These are phyloP conservation scores for Trypanosoma scelopori DNA, from an alignment of 208 protist genomes.

Conservation along the genomic window DNA sequence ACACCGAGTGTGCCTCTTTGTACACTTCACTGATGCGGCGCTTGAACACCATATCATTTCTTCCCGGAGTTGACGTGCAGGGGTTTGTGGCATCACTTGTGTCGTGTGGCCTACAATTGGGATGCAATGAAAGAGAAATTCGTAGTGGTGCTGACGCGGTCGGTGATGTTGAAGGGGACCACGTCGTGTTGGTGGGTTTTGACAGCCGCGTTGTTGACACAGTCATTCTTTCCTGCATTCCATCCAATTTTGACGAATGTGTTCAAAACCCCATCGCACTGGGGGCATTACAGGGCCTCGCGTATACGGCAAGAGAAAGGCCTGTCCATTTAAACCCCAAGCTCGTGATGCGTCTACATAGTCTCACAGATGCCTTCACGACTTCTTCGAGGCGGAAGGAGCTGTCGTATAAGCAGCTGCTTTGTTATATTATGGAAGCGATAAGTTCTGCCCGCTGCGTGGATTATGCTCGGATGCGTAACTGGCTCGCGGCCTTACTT, in stretches of 20 bases:
- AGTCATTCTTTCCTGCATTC: slow-evolving; percentile 57
- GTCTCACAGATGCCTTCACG: slow-evolving; percentile 73
- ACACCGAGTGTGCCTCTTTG: slow-evolving; percentile 38
- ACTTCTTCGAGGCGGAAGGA: slow-evolving; percentile 54
- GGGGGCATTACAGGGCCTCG: slow-evolving; percentile 64
- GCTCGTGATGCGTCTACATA: slow-evolving; percentile 65
- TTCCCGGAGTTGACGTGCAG: slow-evolving; percentile 52
- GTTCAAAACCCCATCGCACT: slow-evolving; percentile 58
- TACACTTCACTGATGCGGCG: slow-evolving; percentile 26
- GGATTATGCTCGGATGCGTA: slow-evolving; percentile 66
- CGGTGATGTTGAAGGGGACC: slow-evolving; percentile 21
- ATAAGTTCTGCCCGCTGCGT: slow-evolving; percentile 65
- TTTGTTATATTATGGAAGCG: slow-evolving; percentile 72
- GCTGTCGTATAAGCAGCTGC: slow-evolving; percentile 62
- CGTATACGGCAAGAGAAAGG: slow-evolving; percentile 49
- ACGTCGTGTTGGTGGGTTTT: slow-evolving; percentile 51
- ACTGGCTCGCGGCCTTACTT: slow-evolving; percentile 74
- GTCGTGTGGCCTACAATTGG: slow-evolving; percentile 72
- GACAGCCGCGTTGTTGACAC: slow-evolving; percentile 57
- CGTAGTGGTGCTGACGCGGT: slow-evolving; percentile 1
- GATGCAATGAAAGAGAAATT: slow-evolving; percentile 26
- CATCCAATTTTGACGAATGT: slow-evolving; percentile 52
- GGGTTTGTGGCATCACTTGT: slow-evolving; percentile 74
- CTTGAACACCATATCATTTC: slow-evolving; percentile 34
- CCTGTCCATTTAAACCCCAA: slow-evolving; percentile 46